Evolutionary conservation across 2,329 filamentous ascomycete species (phyloP).

Genomic region (Talaromyces sp.): DNA sequence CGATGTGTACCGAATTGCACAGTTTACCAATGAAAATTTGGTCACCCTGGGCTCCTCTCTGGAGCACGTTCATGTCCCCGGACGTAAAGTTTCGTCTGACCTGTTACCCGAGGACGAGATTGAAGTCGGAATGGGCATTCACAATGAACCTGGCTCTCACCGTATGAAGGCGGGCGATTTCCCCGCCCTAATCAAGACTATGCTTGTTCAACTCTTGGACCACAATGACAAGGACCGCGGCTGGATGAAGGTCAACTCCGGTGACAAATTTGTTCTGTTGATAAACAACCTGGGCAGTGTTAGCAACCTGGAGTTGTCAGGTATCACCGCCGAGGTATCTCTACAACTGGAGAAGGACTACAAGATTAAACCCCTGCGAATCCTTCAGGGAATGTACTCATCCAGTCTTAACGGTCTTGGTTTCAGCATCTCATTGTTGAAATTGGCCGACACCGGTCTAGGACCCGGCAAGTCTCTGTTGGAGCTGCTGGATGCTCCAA

Average conservation of each 20-base stretch:
- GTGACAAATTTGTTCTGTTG: slow-evolving; percentile 57
- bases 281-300: slow-evolving; percentile 67
- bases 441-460: slow-evolving; percentile 54
- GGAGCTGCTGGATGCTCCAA: slow-evolving; percentile 61
- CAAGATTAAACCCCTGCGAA: slow-evolving; percentile 55
- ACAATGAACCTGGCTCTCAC: slow-evolving; percentile 57
- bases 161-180: slow-evolving; percentile 43
- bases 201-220: slow-evolving; percentile 61
- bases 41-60: slow-evolving; percentile 82
- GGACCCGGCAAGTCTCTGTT: slow-evolving; percentile 51
- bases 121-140: slow-evolving; percentile 69
- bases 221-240: slow-evolving; percentile 57
- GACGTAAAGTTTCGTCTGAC: slow-evolving; percentile 50
- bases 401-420: slow-evolving; percentile 66
- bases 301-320: slow-evolving; percentile 60
- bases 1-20: slow-evolving; percentile 67
- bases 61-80: slow-evolving; percentile 89
- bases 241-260: slow-evolving; percentile 53
- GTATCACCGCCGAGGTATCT: slow-evolving; percentile 61
- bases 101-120: slow-evolving; percentile 49
- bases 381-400: slow-evolving; percentile 64
- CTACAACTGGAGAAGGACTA: slow-evolving; percentile 54
- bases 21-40: slow-evolving; percentile 66
- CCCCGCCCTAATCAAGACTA: slow-evolving; percentile 49
- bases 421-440: slow-evolving; percentile 63